A percentile compares a stretch with the other conserved stretches of the same genome.
phyloP scores from a whole-genome alignment of 257 asterid genomes.

The Fraxinus cuspidata region DNA sequence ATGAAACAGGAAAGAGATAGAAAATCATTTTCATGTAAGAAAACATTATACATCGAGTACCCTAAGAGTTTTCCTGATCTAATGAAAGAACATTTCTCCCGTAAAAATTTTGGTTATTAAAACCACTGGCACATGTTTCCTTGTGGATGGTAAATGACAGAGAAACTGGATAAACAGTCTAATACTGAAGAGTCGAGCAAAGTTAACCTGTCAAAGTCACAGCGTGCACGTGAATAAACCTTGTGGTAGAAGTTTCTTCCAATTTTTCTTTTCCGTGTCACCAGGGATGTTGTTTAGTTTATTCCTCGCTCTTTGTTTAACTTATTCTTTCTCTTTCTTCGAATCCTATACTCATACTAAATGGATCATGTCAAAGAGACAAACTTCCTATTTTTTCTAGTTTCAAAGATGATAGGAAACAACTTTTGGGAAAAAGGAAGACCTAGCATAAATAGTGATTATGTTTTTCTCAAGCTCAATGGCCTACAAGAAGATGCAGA shows the following conservation, averaged over 20 bases:
- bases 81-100: not conserved
- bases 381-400: not conserved
- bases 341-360: not conserved
- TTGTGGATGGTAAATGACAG: not conserved
- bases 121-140: not conserved
- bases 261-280: not conserved
- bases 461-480: not conserved
- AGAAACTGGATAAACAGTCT: not conserved
- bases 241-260: not conserved
- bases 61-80: not conserved
- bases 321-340: not conserved
- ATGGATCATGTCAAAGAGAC: not conserved
- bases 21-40: not conserved
- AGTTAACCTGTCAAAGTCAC: not conserved
- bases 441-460: not conserved
- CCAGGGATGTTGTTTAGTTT: not conserved
- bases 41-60: not conserved
- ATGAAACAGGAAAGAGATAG: not conserved
- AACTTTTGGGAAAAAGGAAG: not conserved
- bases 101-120: not conserved
- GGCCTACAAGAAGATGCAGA: not conserved
- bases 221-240: not conserved
- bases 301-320: not conserved
- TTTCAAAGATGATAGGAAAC: not conserved
- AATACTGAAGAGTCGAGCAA: not conserved